Base-by-base conservation (phyloP, 2,329 filamentous ascomycete genomes). In the Fusarium hostae region DNA sequence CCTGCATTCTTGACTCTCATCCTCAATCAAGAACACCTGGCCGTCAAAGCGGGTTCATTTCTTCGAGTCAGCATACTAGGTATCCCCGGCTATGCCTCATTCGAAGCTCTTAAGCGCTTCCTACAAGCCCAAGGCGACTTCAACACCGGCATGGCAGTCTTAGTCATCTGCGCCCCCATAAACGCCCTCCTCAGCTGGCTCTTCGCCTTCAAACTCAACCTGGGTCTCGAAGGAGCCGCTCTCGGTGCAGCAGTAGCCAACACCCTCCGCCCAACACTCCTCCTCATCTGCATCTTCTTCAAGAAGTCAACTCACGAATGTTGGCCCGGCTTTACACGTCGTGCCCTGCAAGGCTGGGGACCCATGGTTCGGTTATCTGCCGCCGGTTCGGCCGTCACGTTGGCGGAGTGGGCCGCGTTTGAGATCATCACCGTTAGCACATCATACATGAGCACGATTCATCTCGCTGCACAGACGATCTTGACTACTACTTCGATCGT, bases 81-180 rank as follows among this genome's bases (percentile, higher is more conserved):
- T 0, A 79, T 86, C 2, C 86, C 86, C 2, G 86, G 86, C 5
- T 88, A 87, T 59, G 86, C 84, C 2, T 81, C 82, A 6, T 89
- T 88, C 34, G 87, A 88, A 67, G 85, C 85, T 0, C 79, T 84
- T 3, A 89, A 88, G 73, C 81, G 86, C 1, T 88, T 87, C 67
- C 80, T 87, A 5, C 86, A 88, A 72, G 85, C 87, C 0, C 86
- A 88, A 68, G 86, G 87, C 2, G 80, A 86, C 35, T 88, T 88
- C 78, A 83, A 83, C 37, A 84, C 83, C 2, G 84, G 82, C 18
- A 81, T 87, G 72, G 79, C 81, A 12, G 81, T 86, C 26, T 78
- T 88, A 12, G 48, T 87, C 3, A 70, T 87, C 28, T 84, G 84
- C 41, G 82, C 84, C 0, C 86, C 86, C 0, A 65, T 85, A 18